phyloP scores from a whole-genome alignment of 371 early-diverging fungal genomes.

The Apophysomyces variabilis region DNA sequence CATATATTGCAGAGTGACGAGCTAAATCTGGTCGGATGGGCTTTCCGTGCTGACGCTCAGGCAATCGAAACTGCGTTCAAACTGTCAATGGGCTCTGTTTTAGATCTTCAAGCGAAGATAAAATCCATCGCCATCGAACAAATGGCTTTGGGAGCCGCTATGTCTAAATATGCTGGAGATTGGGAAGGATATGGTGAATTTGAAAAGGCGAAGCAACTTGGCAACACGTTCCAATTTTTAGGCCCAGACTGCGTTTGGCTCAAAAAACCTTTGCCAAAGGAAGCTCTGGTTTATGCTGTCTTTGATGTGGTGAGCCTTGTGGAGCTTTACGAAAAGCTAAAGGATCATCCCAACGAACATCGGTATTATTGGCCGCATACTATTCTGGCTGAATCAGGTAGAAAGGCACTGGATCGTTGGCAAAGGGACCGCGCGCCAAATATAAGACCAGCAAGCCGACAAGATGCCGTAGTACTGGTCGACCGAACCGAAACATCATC shows the following conservation, averaged over 20 bases:
- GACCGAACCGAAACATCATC: slow-evolving; percentile 2
- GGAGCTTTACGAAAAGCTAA: slow-evolving; percentile 29
- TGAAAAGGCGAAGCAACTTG: slow-evolving; percentile 34
- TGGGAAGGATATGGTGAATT: slow-evolving; percentile 45
- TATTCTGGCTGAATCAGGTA: neutral
- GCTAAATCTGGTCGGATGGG: slow-evolving; percentile 40
- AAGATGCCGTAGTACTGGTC: neutral
- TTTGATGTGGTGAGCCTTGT: slow-evolving; percentile 51
- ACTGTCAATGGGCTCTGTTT: slow-evolving; percentile 24
- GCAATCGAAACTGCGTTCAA: slow-evolving; percentile 42
- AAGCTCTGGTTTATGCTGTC: slow-evolving; percentile 44
- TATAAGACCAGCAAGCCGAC: neutral
- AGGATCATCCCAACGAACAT: neutral
- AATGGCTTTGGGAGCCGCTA: slow-evolving; percentile 32
- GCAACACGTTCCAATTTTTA: slow-evolving; percentile 28
- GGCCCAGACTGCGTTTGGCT: slow-evolving; percentile 47
- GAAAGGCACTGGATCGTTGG: slow-evolving; percentile 30
- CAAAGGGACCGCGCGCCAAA: slow-evolving; percentile 21
- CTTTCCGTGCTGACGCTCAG: slow-evolving; percentile 40
- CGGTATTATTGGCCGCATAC: slow-evolving; percentile 40
- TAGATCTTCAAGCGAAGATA: slow-evolving; percentile 49
- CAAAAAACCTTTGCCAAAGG: slow-evolving; percentile 36
- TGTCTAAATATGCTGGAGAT: slow-evolving; percentile 25
- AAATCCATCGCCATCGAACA: slow-evolving; percentile 29
- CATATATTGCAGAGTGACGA: slow-evolving; percentile 1